Evolutionary conservation across 345 rosid species (phyloP), one percentile per base, ranked within the genome.

Genomic region (Turritis glabra): DNA sequence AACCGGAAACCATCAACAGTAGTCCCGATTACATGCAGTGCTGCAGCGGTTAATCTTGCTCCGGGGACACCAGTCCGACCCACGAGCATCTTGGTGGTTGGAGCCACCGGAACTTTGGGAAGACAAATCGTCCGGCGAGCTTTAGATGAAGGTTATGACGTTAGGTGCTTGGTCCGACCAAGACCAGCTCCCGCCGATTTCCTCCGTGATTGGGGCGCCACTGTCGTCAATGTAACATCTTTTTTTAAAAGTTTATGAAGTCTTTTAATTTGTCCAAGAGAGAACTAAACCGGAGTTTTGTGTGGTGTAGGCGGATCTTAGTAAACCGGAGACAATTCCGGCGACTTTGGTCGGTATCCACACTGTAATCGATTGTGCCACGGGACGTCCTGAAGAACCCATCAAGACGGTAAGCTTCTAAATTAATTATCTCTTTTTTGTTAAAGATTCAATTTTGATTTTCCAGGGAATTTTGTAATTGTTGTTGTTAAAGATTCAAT

Each of bases 341-440:
- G 97, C 97, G 61, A 94, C 97, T 41, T 75, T 94, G 80, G 96
- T 94, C 14, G 97, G 99, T n/a, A 50, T 94, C 35, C 99, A 94
- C 38, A 91, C 99, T 0, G 72, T 94, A 27, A 90, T 94, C 30
- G 97, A 91, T 66, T 94, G 99, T 82, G 97, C 99, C 5, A 94
- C 99, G 0, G 97, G 98, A n/a, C 99, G 97, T 68, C 99, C 99
- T 0, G 99, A 94, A 82, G 98, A 94, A 81, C 98, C 97, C 8
- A 94, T 94, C 26, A 94, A 88, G 82, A 89, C 73, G 85, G 99
- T 90, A 83, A 50, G 61, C 64, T 38, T 71, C 55, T 61, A 14
- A 19, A 35, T 35, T 0, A 33, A 2, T 8, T 32, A 22, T 7
- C 5, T 21, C 23, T n/a, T 9, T 27, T 2, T 30, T 57, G 41